Conservation (phyloP, 2,329 filamentous ascomycete species). For the Apiospora marii region DNA sequence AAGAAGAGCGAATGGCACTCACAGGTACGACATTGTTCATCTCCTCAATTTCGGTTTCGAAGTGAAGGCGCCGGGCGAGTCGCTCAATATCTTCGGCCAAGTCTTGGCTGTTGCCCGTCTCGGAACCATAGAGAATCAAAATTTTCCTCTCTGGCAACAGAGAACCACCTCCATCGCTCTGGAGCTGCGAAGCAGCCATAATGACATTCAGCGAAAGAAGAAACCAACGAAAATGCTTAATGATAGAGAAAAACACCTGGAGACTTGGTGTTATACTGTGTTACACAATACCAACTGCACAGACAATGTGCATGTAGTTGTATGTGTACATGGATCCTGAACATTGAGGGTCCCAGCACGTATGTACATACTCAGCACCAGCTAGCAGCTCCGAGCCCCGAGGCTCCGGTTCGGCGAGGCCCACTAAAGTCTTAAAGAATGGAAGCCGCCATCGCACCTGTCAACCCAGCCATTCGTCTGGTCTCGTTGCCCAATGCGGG, state of each 20-base stretch:
- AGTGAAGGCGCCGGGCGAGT: constrained; percentile 78
- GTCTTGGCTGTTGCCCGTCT: constrained; percentile 94
- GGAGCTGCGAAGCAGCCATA: not conserved
- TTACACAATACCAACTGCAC: not conserved
- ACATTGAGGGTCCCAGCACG: not conserved
- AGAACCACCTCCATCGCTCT: constrained; percentile 32
- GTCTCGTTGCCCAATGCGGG: constrained; percentile 13
- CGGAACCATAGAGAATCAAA: constrained; percentile 89
- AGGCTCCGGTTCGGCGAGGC: constrained; percentile 16
- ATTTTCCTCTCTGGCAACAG: constrained; percentile 49
- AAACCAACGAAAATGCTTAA: not conserved
- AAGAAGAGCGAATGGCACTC: constrained; percentile 45
- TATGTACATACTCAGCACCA: not conserved
- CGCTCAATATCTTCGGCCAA: constrained; percentile 84
- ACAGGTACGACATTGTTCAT: constrained; percentile 81
- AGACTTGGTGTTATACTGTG: not conserved
- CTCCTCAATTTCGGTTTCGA: constrained; percentile 77
- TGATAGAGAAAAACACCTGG: not conserved
- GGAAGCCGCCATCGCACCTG: constrained; percentile 13
- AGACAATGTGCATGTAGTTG: not conserved
- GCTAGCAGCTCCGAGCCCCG: not conserved
- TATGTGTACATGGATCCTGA: not conserved
- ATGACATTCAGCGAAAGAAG: not conserved
- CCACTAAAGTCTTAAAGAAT: constrained; percentile 14
- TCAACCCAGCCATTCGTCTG: constrained; percentile 20